Conservation (phyloP, 75 land plant genomes). For the Selaginella tamariscina region DNA sequence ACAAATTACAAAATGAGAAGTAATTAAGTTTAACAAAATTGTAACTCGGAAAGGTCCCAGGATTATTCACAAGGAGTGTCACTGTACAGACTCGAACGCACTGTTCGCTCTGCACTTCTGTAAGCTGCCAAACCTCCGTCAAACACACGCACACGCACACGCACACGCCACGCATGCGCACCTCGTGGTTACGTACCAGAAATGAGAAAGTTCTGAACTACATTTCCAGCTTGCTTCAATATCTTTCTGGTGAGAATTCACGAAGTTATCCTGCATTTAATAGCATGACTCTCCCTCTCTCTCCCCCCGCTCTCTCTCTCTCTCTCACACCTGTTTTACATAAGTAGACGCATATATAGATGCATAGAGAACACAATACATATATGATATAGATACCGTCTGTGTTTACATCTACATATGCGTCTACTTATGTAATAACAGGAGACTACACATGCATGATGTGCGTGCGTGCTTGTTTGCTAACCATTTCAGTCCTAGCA, state of each 20-base stretch:
- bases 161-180: too few relatives aligned
- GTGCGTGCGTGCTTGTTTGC: too few relatives aligned
- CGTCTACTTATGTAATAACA: too few relatives aligned
- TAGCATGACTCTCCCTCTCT: neutral
- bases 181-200: too few relatives aligned
- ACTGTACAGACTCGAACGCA: neutral
- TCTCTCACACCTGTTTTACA: neutral
- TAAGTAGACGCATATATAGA: neutral
- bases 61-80: neutral
- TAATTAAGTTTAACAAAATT: too few relatives aligned
- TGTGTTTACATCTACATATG: too few relatives aligned
- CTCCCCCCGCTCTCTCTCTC: neutral
- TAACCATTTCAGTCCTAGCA: constrained; percentile 14
- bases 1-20: too few relatives aligned
- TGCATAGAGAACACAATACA: too few relatives aligned
- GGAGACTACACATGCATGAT: too few relatives aligned
- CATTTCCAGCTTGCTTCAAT: neutral
- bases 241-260: neutral
- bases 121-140: neutral
- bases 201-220: neutral
- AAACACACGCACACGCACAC: neutral
- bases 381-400: too few relatives aligned
- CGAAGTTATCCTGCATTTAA: neutral
- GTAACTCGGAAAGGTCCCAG: too few relatives aligned
- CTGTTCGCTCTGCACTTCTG: neutral